Conservation (phyloP, 2,329 filamentous ascomycete species). For the Fusarium staphyleae region DNA sequence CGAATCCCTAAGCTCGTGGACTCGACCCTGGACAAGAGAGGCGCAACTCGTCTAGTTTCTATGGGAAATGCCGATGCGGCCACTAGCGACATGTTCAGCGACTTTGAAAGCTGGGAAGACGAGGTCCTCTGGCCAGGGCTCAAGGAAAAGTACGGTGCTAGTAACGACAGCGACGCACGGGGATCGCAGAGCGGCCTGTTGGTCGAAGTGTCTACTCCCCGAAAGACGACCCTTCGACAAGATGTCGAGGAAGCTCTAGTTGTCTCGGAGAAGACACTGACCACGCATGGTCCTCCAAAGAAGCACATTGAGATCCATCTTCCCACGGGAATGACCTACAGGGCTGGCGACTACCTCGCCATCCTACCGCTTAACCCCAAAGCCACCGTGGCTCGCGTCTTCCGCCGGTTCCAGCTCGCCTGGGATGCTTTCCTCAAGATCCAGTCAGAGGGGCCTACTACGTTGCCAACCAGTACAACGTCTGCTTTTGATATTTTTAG, state of each 20-base stretch:
- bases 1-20: conserved; percentile 70
- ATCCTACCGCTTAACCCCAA: conserved; percentile 74
- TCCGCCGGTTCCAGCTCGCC: conserved; percentile 70
- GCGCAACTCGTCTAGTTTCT: conserved; percentile 47
- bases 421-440: conserved; percentile 74
- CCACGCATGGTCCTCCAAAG: conserved; percentile 53
- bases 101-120: conserved; percentile 73
- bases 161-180: background rate
- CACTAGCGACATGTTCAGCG: conserved; percentile 69
- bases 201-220: conserved; percentile 34
- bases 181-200: conserved; percentile 24
- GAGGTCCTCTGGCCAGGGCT: conserved; percentile 59
- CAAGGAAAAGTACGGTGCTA: conserved; percentile 48
- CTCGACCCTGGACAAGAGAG: conserved; percentile 52
- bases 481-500: conserved; percentile 68
- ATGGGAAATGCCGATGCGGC: conserved; percentile 67
- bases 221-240: conserved; percentile 37
- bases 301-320: conserved; percentile 72
- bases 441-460: conserved; percentile 56
- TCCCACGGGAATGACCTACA: conserved; percentile 70
- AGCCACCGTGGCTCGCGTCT: conserved; percentile 66
- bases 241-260: conserved; percentile 38
- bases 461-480: conserved; percentile 67
- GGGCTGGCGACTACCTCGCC: conserved; percentile 78
- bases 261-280: conserved; percentile 32